Conservation (phyloP, 257 asterid species). For the Cruciata laevipes region DNA sequence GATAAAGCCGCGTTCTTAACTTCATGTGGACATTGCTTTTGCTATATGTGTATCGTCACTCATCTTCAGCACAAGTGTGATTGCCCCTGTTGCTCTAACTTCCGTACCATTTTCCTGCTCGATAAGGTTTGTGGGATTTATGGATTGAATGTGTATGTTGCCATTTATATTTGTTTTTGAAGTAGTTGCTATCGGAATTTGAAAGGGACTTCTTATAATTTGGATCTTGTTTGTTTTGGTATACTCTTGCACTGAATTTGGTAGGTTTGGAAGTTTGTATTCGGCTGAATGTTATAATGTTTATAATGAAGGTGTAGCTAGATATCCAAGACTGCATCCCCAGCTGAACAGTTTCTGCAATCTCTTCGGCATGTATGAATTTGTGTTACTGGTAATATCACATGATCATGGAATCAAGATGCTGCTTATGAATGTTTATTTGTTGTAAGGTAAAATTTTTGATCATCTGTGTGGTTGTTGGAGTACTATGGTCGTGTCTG, state of each 20-base stretch:
- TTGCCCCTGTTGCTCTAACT: constrained; percentile 68
- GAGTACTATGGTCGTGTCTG: not conserved
- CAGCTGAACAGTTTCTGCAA: constrained; percentile 60
- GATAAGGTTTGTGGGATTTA: constrained; percentile 42
- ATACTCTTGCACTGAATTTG: not conserved
- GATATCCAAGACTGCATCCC: constrained; percentile 50
- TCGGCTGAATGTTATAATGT: constrained; percentile 59
- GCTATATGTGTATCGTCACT: constrained; percentile 82
- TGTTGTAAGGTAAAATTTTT: not conserved
- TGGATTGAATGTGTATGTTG: not conserved
- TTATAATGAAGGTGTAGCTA: constrained; percentile 68
- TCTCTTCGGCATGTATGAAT: constrained; percentile 56
- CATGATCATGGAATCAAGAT: not conserved
- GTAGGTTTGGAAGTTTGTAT: not conserved
- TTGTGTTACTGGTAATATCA: not conserved
- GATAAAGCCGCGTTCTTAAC: constrained; percentile 67
- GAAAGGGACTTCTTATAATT: too few species aligned
- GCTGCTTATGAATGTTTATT: not conserved
- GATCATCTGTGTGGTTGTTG: not conserved
- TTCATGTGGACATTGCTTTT: constrained; percentile 77
- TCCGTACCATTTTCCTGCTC: constrained; percentile 62
- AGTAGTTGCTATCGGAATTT: too few species aligned
- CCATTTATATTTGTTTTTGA: too few species aligned
- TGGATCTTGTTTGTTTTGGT: not conserved
- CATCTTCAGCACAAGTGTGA: constrained; percentile 75